phyloP scores from a whole-genome alignment of 257 asterid species.

The Ilex aquifolium region DNA sequence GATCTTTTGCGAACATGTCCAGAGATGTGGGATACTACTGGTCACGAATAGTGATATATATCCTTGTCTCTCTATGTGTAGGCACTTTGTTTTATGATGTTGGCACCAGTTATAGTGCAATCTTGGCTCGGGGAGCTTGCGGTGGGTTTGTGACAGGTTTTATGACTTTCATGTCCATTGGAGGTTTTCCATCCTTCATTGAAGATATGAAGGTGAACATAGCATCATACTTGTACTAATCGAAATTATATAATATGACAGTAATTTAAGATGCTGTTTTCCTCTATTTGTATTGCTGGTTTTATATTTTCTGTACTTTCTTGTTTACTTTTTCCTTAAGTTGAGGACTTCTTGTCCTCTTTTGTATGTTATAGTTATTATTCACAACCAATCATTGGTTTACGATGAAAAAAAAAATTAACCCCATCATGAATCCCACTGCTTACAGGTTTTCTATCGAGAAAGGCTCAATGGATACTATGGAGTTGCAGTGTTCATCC shows the following conservation, averaged over 20 bases:
- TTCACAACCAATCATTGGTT: too few relatives aligned
- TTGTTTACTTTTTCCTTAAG: too few relatives aligned
- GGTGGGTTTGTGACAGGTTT: constrained; percentile 86
- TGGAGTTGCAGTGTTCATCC: constrained; percentile 68
- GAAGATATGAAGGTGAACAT: constrained; percentile 77
- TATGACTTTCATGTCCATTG: constrained; percentile 97
- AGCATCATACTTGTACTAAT: too few relatives aligned
- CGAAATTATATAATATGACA: too few relatives aligned
- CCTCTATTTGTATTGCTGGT: too few relatives aligned
- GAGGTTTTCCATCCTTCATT: constrained; percentile 92
- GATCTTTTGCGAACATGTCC: constrained; percentile 77
- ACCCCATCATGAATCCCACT: neutral
- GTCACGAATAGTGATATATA: constrained; percentile 71
- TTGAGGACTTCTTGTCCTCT: too few relatives aligned
- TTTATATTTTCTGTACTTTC: too few relatives aligned
- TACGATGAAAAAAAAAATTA: too few relatives aligned
- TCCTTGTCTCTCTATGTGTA: constrained; percentile 59
- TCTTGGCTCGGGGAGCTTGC: constrained; percentile 90
- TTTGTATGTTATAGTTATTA: too few relatives aligned
- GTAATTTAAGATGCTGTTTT: too few relatives aligned
- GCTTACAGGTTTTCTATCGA: constrained; percentile 53
- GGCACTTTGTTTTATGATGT: constrained; percentile 89
- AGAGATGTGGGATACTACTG: constrained; percentile 86
- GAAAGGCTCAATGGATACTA: constrained; percentile 91
- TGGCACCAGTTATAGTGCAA: constrained; percentile 81